Percentiles rank a stretch among this genome's conserved stretches.
Conservation (phyloP, 2,329 filamentous ascomycete genomes). For the Diaporthe eres region DNA sequence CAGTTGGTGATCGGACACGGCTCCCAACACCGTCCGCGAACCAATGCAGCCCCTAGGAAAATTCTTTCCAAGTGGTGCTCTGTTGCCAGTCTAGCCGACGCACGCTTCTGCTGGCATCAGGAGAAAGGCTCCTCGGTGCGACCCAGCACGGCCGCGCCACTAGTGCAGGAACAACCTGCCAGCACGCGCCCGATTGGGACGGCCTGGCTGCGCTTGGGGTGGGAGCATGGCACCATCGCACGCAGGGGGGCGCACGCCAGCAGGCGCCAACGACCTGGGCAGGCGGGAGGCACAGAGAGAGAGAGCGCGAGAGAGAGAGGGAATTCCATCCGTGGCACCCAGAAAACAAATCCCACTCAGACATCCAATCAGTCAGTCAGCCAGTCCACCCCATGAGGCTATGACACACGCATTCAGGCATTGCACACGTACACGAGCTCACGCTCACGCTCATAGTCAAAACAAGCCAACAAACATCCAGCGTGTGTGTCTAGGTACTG, state of each 20-base stretch:
- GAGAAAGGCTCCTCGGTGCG: neutral
- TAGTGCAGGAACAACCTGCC: constrained; percentile 28
- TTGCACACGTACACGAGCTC: constrained; percentile 18
- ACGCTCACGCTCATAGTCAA: neutral
- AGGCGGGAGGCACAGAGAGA: neutral
- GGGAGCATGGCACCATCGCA: constrained; percentile 7
- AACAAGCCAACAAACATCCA: constrained; percentile 6
- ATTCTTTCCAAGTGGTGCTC: constrained; percentile 13
- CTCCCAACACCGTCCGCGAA: neutral
- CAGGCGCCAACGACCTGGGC: constrained; percentile 23
- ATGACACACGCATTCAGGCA: constrained; percentile 7
- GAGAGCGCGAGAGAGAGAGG: neutral
- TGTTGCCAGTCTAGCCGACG: neutral
- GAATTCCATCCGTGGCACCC: constrained; percentile 9
- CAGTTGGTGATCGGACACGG: neutral
- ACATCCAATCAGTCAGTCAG: constrained; percentile 9
- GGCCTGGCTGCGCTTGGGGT: constrained; percentile 10
- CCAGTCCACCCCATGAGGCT: neutral
- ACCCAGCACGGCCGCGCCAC: constrained; percentile 20
- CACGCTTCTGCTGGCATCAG: constrained; percentile 20
- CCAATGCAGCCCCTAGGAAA: constrained; percentile 18
- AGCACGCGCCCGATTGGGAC: constrained; percentile 13
- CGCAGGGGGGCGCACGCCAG: constrained; percentile 28
- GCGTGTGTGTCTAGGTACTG: neutral
- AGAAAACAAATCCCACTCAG: constrained; percentile 6